phyloP scores from a whole-genome alignment of 352 stramenopile genomes.

The Phytophthora cryptogea region DNA sequence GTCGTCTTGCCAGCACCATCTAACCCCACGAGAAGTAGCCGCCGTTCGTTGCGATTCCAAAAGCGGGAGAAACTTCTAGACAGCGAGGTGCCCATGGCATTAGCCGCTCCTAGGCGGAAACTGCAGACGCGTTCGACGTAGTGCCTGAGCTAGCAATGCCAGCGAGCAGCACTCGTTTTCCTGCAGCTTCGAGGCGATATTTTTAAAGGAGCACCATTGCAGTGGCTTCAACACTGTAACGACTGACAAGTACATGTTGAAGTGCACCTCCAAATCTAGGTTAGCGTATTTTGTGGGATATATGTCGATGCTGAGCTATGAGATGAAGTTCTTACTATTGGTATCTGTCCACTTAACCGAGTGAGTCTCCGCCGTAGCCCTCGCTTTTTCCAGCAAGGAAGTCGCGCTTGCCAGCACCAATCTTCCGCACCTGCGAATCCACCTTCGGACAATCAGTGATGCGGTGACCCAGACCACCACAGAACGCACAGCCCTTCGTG shows the following conservation, averaged over 20 bases:
- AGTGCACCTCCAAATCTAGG: background rate
- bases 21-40: constrained; percentile 75
- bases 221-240: constrained; percentile 23
- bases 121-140: constrained; percentile 12
- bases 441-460: constrained; percentile 99
- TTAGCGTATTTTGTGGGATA: constrained; percentile 5
- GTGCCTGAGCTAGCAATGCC: background rate
- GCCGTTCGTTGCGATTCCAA: constrained; percentile 80
- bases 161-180: constrained; percentile 3
- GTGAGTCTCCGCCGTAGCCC: constrained; percentile 95
- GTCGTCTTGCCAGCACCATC: constrained; percentile 83
- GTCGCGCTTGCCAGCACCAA: constrained; percentile 93
- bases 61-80: constrained; percentile 69
- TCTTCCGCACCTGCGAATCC: constrained; percentile 96
- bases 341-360: constrained; percentile 46
- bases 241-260: constrained; percentile 6
- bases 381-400: constrained; percentile 91
- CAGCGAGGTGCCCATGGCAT: constrained; percentile 75
- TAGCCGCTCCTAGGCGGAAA: constrained; percentile 13
- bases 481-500: constrained; percentile 97
- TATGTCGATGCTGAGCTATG: constrained; percentile 12
- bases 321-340: constrained; percentile 2
- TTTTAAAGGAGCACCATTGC: constrained; percentile 17
- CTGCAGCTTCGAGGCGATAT: constrained; percentile 14
- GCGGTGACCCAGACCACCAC: constrained; percentile 97